These are phyloP conservation scores for Podospora sp. DNA, from an alignment of 495 filamentous ascomycete species.

Conservation along the genomic window DNA sequence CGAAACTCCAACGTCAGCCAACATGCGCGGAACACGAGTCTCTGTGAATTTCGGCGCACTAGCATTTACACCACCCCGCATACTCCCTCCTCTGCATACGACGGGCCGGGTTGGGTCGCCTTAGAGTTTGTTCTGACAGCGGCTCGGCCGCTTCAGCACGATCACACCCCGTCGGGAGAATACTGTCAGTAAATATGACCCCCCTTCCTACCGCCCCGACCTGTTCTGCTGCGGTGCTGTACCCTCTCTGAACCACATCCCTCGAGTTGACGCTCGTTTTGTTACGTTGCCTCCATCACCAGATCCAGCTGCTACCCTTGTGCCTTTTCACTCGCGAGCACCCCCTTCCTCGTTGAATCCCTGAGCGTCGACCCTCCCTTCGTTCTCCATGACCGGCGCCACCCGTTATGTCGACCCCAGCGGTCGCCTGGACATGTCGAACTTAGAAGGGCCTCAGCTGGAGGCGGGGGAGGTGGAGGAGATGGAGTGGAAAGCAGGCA, in stretches of 20 bases:
- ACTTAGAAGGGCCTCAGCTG: constrained; percentile 11
- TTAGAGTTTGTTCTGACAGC: not conserved
- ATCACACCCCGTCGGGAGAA: not conserved
- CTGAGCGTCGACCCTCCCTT: not conserved
- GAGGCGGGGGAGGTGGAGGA: constrained; percentile 27
- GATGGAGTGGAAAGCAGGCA: constrained; percentile 41
- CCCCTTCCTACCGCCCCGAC: not conserved
- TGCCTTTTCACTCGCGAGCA: not conserved
- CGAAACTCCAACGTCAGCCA: not conserved
- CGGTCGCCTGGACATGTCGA: constrained; percentile 5
- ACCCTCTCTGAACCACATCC: not conserved
- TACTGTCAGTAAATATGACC: not conserved
- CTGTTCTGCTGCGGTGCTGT: not conserved
- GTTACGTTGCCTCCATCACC: not conserved
- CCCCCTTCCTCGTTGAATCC: not conserved
- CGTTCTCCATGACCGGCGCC: not conserved
- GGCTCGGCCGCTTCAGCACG: not conserved
- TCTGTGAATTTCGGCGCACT: constrained; percentile 1
- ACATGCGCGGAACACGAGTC: no score
- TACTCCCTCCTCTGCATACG: constrained; percentile 1
- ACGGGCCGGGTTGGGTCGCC: not conserved
- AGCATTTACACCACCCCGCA: not conserved
- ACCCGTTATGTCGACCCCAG: not conserved
- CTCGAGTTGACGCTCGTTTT: not conserved
- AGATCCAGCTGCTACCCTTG: no score